These are phyloP conservation scores for Kandelia obovata DNA, from an alignment of 345 rosid species.

Conservation along the genomic window DNA sequence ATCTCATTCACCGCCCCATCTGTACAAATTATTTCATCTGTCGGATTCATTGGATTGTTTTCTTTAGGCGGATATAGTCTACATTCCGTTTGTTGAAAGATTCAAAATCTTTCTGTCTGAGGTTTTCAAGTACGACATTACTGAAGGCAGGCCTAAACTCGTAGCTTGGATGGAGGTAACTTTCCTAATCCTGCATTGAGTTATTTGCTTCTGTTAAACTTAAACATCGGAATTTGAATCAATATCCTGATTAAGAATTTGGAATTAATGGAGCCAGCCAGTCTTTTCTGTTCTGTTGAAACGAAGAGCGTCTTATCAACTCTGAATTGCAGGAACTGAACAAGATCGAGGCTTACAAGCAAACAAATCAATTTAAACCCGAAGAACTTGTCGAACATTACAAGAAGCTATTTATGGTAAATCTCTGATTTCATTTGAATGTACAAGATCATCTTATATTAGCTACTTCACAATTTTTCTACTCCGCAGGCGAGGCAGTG, in stretches of 20 bases:
- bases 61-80: slow-evolving; percentile 41
- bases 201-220: neutral
- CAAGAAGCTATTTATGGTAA: slow-evolving; percentile 49
- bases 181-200: neutral
- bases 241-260: neutral
- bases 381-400: slow-evolving; percentile 41
- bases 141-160: slow-evolving; percentile 70
- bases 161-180: slow-evolving; percentile 70
- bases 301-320: neutral
- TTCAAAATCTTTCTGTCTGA: slow-evolving; percentile 48
- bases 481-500: too few relatives aligned
- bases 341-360: slow-evolving; percentile 67
- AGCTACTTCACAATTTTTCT: too few relatives aligned
- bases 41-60: neutral
- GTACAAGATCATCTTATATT: too few relatives aligned
- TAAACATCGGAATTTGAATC: neutral
- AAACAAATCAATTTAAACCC: slow-evolving; percentile 48
- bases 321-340: slow-evolving; percentile 49
- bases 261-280: neutral
- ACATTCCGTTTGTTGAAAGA: slow-evolving; percentile 62
- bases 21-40: too few relatives aligned
- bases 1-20: neutral
- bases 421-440: neutral
- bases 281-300: neutral
- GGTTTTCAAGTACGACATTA: slow-evolving; percentile 47